Evolutionary conservation across 352 stramenopile species (phyloP).

Genomic region (Pythium rishiriense): DNA sequence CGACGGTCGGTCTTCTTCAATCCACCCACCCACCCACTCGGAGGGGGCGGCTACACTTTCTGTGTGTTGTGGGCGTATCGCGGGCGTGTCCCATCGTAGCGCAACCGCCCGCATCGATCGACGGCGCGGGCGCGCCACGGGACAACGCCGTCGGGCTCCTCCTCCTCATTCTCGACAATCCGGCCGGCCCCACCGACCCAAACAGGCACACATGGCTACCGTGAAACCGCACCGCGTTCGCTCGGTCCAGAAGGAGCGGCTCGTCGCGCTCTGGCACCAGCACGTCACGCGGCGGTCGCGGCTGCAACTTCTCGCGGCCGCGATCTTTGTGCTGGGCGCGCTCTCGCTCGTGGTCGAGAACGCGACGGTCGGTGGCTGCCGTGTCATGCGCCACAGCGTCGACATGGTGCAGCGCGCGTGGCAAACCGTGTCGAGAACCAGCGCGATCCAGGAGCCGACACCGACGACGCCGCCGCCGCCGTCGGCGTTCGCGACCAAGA

Average conservation of each 20-base stretch:
- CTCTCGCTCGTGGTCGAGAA: slow-evolving; percentile 3
- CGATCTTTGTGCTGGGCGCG: background rate
- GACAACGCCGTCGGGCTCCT: too few relatives aligned
- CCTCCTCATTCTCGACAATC: too few relatives aligned
- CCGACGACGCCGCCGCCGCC: background rate
- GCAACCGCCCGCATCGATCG: too few relatives aligned
- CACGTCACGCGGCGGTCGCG: background rate
- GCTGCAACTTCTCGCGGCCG: slow-evolving; percentile 4
- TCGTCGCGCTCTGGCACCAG: background rate
- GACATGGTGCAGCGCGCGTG: slow-evolving; percentile 6
- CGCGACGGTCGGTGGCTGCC: background rate
- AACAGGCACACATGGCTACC: too few relatives aligned
- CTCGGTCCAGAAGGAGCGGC: background rate
- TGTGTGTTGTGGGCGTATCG: too few relatives aligned
- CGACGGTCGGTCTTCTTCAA: too few relatives aligned
- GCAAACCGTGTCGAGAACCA: background rate
- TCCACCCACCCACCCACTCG: too few relatives aligned
- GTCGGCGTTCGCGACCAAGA: background rate
- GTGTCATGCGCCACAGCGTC: slow-evolving; percentile 7
- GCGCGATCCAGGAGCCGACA: background rate
- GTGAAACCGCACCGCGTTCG: background rate
- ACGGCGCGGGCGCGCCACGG: too few relatives aligned
- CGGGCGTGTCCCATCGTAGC: too few relatives aligned
- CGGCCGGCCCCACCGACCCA: background rate
- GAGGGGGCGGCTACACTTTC: too few relatives aligned